Base-by-base conservation (phyloP, 2,329 filamentous ascomycete genomes). In the Thelonectria blattea region DNA sequence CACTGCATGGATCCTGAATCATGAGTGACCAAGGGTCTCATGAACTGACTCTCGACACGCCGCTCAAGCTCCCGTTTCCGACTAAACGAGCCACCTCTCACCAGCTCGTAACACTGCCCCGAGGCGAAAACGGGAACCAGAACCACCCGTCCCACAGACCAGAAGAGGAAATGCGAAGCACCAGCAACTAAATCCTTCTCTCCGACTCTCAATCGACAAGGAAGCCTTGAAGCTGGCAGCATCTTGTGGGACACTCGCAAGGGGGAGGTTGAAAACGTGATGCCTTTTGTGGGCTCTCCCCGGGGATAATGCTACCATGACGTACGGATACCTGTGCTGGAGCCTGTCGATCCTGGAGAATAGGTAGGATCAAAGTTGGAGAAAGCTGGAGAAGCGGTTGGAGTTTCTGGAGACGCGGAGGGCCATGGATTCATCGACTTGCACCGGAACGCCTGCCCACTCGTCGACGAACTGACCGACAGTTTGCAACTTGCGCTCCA, bases 231-330 rank as follows among this genome's bases (percentile, higher is more conserved):
- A 18, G 41, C 17, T 30, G 42, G 45, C 42, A 46, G 42, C 30
- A 30, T 27, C 46, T 27, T 54, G 52, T 47, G 52, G 52, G 41
- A 47, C 52, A 24, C 18, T 17, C 14, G 10, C 17, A 12, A 37
- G 46, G 15, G 11, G 34, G 6, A 3, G 1, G 2, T 15, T 15
- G 3, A 6, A 37, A 37, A 37, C 34, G 34, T 37, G 34, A 37
- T 37, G 12, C 34, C 2, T 37, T 54, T 47, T 46, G 52, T 46
- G 17, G 42, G 52, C 20, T 24, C 37, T 54, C 52, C 41, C 52
- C 52, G 46, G 27, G 20, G 11, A 24, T 32, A 54, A 54, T 54
- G n/a, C 43, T 42, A 47, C 43, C 39, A 54, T 54, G 52, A 54
- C 52, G 52, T 54, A 47, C 48, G 6, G 12, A 12, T 15, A n/a